Base-by-base conservation (phyloP, 2,329 filamentous ascomycete genomes). In the Fusarium proliferatum region DNA sequence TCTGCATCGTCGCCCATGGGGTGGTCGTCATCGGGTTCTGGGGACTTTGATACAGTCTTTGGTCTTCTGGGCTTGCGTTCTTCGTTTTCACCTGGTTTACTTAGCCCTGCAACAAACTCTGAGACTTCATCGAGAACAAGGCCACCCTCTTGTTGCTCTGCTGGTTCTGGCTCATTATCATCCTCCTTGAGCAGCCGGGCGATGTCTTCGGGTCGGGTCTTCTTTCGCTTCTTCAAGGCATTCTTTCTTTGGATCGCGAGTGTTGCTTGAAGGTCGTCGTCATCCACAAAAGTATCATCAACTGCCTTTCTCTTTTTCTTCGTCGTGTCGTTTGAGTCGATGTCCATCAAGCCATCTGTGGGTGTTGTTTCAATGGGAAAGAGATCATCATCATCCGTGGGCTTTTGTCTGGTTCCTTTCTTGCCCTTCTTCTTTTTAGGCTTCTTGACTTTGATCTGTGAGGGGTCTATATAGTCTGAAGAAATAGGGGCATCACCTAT, bases 101-200 rank as follows among this genome's bases (percentile, higher is more conserved):
- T 93, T 62, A 99, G 84, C 61, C 94, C 94, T 33, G 95, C 93
- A 36, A 99, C 93, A 77, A 99, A 99, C 77, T 97, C 95, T 0
- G 95, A 95, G 2, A 96, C 97, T 80, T 98, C 96, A 69, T 98
- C 96, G 64, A 99, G 95, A n/a, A 98, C 89, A 4, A 99, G 86
- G 3, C 95, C 96, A 36, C 83, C 84, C 5, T 77, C 80, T 45
- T 83, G 80, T 9, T 67, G 74, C 33, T 79, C 81, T 11, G 78
- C 76, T 5, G 85, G 86, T 39, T 87, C 86, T 15, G 83, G 79
- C 7, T 89, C 85, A 1, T 88, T 84, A 30, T 88, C 88, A 56
- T 92, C 90, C 36, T 91, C 88, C 26, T 90, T 91, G 43, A 99
- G 85, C 78, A 96, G 93, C 73, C 91, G 91, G 23, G 94, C 95